Evolutionary conservation across 75 land plant genomes (phyloP).

Genomic region (Pseudotsuga menziesii): DNA sequence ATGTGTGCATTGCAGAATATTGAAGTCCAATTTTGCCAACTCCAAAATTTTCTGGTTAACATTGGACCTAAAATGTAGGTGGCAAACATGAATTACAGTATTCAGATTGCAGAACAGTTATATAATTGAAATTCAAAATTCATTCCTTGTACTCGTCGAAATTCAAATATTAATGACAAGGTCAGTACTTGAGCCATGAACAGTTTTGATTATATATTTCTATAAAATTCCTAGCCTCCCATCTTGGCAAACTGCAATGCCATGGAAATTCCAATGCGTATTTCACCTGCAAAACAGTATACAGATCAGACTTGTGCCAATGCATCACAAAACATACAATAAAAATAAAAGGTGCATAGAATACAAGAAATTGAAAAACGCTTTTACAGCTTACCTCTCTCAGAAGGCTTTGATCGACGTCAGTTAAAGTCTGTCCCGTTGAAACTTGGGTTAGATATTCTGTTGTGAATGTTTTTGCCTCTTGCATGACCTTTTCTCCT

Average conservation of each 20-base stretch:
- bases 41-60: neutral
- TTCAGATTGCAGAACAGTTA: neutral
- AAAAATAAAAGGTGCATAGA: too few species aligned
- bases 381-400: neutral
- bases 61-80: neutral
- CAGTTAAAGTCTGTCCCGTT: neutral
- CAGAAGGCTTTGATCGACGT: neutral
- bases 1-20: neutral
- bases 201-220: neutral
- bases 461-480: conserved; percentile 9
- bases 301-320: too few species aligned
- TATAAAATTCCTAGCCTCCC: conserved; percentile 17
- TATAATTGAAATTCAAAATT: too few species aligned
- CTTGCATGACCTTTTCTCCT: conserved; percentile 18
- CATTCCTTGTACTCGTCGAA: too few species aligned
- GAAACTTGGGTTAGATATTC: conserved; percentile 1
- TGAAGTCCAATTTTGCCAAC: neutral
- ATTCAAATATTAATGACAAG: neutral
- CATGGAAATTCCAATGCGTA: neutral
- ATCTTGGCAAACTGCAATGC: neutral
- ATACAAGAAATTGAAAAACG: too few species aligned
- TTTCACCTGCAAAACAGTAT: neutral
- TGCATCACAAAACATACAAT: too few species aligned
- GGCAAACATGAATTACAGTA: neutral
- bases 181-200: neutral